Base-by-base conservation (phyloP, 2,329 filamentous ascomycete species). In the Cordyceps cicadae region DNA sequence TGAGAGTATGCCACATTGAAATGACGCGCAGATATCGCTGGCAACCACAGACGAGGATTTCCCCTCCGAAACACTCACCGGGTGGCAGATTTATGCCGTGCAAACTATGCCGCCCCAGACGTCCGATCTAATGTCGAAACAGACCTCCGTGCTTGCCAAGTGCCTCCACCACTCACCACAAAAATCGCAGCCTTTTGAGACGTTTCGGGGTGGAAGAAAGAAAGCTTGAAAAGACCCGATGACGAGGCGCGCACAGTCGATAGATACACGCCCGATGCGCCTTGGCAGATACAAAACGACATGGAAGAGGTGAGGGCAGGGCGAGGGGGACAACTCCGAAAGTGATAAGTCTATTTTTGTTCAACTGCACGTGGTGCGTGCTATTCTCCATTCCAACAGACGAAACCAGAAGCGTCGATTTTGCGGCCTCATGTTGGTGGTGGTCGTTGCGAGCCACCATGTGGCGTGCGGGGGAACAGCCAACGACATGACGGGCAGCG, bases 351-450 rank as follows among this genome's bases (percentile, higher is more conserved):
- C 56, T 52, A 52, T 59, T 50, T 24, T 59, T 43, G 15, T 21
- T 43, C 48, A 52, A 34, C n/a, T 59, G 56, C 56, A 59, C 48
- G 56, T 59, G 56, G 34, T 24, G 19, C 29, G 29, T 52, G 48
- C 48, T 43, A 45, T 59, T 45, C n/a, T 45, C 37, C 56, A 45
- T 59, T 34, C 56, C 56, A 46, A 37, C 32, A 11, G 24, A 45
- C 19, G 34, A 48, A 37, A 39, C 54, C 45, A 19, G 21, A 12
- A n/a, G 21, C 4, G 7, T 51, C 29, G 29, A 29, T 32, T 43
- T 43, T 43, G 39, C 12, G 39, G 15, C 39, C 39, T 43, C 39
- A 15, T 43, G 4, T 17, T 15, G 8, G 34, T 11, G 21, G n/a
- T 52, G 37, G 34, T 17, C 12, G 37, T 43, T 39, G 15, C 32